phyloP scores from a whole-genome alignment of 1,284 basidiomycete genomes.

The Ceratobasidium sp. region DNA sequence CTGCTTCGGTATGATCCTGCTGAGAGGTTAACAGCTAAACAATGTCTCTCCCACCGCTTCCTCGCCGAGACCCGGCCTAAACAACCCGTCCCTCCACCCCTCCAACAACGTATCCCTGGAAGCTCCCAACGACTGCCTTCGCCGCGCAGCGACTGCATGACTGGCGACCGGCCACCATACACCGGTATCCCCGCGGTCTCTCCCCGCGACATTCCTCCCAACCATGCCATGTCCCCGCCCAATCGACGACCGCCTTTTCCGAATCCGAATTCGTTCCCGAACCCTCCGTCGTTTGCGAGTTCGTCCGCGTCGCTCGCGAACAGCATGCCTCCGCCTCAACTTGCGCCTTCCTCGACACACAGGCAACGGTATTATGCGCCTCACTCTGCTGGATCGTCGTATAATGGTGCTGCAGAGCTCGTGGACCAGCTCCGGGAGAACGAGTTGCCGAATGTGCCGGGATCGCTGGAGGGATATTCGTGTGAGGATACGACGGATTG shows the following conservation, averaged over 20 bases:
- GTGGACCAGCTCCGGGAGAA: slow-evolving; percentile 54
- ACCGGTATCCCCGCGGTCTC: slow-evolving; percentile 60
- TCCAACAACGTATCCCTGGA: slow-evolving; percentile 41
- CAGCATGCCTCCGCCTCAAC: slow-evolving; percentile 45
- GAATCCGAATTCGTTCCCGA: slow-evolving; percentile 44
- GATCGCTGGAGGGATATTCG: slow-evolving; percentile 54
- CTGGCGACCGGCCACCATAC: slow-evolving; percentile 24
- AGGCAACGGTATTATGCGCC: slow-evolving; percentile 5
- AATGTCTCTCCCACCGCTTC: slow-evolving; percentile 91
- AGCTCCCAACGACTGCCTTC: slow-evolving; percentile 47
- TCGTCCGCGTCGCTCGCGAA: slow-evolving; percentile 13
- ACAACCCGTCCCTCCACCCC: slow-evolving; percentile 49
- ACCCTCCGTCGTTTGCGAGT: slow-evolving; percentile 18
- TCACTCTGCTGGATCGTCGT: slow-evolving; percentile 2
- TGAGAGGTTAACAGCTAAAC: slow-evolving; percentile 81
- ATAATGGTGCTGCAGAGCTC: slow-evolving; percentile 15
- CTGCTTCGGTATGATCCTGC: slow-evolving; percentile 93
- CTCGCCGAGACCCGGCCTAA: slow-evolving; percentile 71
- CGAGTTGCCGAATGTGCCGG: slow-evolving; percentile 55
- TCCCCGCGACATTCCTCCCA: slow-evolving; percentile 67
- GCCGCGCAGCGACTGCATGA: slow-evolving; percentile 48
- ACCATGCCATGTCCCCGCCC: slow-evolving; percentile 65
- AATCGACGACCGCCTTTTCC: slow-evolving; percentile 55
- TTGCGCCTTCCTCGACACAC: slow-evolving; percentile 54
- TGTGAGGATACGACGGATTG: slow-evolving; percentile 24